phyloP scores from a whole-genome alignment of 139 green algal species.

The Micractinium sp. region DNA sequence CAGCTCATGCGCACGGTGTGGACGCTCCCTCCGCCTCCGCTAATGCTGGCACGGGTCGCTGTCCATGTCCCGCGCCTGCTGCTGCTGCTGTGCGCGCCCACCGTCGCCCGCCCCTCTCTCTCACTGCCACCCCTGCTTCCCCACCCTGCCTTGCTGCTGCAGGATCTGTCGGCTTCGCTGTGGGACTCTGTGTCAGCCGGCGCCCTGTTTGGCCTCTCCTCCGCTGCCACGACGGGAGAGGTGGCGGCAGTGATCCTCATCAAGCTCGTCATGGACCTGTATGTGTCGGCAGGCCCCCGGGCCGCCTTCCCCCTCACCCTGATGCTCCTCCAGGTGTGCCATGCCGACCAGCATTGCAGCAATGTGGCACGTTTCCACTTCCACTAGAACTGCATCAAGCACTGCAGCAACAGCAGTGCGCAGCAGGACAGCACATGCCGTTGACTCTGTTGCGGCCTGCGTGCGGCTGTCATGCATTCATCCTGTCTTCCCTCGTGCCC shows the following conservation, averaged over 20 bases:
- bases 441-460: no score
- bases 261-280: conserved; percentile 83
- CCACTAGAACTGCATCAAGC: no score
- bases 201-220: background rate
- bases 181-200: conserved; percentile 13
- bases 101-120: background rate
- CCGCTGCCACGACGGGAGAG: conserved; percentile 32
- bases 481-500: background rate
- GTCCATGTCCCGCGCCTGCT: background rate
- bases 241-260: conserved; percentile 67
- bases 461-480: no score
- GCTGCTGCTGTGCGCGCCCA: background rate
- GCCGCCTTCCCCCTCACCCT: conserved; percentile 64
- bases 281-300: conserved; percentile 49
- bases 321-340: conserved; percentile 68
- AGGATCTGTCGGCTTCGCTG: background rate
- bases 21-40: background rate
- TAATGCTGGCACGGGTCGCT: background rate
- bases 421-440: no score
- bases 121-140: background rate
- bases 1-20: no score
- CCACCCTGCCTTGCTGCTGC: background rate
- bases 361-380: no score
- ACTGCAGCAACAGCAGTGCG: no score
- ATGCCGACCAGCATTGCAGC: background rate